These are phyloP conservation scores for Porcisia hertigi DNA, from an alignment of 208 protist species.

Conservation along the genomic window DNA sequence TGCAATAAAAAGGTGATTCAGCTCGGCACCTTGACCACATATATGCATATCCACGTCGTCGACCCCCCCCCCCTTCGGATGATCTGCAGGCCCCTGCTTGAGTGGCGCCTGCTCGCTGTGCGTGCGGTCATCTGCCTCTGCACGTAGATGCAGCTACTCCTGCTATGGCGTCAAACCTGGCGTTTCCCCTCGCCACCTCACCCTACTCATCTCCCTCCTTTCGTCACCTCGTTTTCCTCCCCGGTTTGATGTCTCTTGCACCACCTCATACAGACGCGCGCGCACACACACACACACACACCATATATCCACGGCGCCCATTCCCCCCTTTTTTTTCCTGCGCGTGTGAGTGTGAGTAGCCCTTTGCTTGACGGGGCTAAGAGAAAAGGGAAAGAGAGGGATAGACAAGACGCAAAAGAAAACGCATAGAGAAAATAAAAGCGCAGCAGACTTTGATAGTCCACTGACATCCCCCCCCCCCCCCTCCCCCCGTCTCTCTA, in stretches of 20 bases:
- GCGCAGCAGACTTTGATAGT: no score
- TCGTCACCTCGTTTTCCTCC: background rate
- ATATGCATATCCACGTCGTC: no score
- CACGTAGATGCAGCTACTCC: background rate
- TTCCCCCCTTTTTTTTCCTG: background rate
- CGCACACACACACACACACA: background rate
- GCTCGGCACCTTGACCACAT: no score
- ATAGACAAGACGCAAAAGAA: no score
- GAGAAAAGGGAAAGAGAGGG: no score
- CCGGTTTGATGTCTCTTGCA: no score
- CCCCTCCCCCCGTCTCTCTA: background rate
- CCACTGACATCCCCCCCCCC: background rate
- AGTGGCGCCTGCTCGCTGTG: no score
- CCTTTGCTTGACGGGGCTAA: background rate
- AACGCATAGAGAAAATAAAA: no score
- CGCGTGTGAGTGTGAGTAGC: background rate
- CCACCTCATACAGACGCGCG: background rate
- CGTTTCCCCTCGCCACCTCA: background rate
- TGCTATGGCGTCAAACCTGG: background rate
- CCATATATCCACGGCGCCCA: background rate
- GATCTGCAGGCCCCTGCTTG: no score
- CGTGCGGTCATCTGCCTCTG: no score
- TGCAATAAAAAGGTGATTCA: no score
- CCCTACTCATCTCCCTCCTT: background rate
- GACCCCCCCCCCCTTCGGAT: no score